phyloP scores from a whole-genome alignment of 345 rosid genomes.

The Crucihimalaya himalaica region DNA sequence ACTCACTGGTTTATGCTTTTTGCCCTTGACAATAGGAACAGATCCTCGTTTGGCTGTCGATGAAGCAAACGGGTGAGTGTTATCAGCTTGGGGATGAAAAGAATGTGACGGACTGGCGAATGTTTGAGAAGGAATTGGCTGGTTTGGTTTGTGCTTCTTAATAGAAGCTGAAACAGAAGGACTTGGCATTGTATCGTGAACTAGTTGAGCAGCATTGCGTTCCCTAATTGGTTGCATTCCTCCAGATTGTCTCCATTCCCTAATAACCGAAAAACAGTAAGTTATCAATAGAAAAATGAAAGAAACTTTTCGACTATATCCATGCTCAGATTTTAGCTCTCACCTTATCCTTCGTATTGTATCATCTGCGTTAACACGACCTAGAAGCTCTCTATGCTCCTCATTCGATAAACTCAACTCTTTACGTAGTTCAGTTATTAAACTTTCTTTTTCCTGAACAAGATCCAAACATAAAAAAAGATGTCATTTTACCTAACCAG shows the following conservation, averaged over 20 bases:
- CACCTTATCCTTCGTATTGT: conserved; percentile 71
- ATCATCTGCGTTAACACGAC: conserved; percentile 74
- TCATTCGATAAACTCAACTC: conserved; percentile 82
- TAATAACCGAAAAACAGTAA: conserved; percentile 32
- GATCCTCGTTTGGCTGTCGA: conserved; percentile 64
- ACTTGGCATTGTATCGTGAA: conserved; percentile 69
- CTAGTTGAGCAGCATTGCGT: conserved; percentile 52
- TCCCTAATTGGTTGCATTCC: conserved; percentile 63
- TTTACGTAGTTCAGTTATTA: conserved; percentile 83
- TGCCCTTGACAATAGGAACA: conserved; percentile 57
- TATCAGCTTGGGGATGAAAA: conserved; percentile 61
- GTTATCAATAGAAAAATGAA: conserved; percentile 11
- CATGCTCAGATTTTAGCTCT: conserved; percentile 21
- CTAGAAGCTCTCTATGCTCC: conserved; percentile 87
- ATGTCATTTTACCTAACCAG: conserved; percentile 42
- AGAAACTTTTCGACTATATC: conserved; percentile 6
- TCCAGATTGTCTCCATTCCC: conserved; percentile 90
- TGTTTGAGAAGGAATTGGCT: conserved; percentile 61
- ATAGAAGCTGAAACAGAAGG: conserved; percentile 77
- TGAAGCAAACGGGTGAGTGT: conserved; percentile 62
- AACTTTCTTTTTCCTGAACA: conserved; percentile 83
- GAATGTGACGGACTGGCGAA: conserved; percentile 60
- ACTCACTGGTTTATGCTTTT: conserved; percentile 80
- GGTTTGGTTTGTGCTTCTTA: conserved; percentile 69
- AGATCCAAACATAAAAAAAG: conserved; percentile 39